Percentiles rank a stretch among this genome's conserved stretches.
Conservation (phyloP, 257 asterid genomes). For the Solanum paucissectum region DNA sequence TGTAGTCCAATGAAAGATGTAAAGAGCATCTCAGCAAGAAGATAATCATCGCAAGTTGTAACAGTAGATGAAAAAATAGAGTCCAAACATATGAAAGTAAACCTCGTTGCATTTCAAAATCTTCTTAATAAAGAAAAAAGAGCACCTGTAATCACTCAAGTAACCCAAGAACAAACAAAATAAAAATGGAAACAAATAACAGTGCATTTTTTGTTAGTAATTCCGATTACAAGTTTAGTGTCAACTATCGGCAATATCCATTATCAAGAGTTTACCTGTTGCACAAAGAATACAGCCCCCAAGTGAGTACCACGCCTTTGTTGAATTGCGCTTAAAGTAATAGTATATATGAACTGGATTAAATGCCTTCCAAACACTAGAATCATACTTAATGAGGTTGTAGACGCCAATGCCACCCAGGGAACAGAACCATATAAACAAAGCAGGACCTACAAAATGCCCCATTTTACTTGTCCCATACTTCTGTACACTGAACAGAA, state of each 20-base stretch:
- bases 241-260: background rate
- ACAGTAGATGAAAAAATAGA: background rate
- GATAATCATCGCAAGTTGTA: background rate
- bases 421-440: slow-evolving; percentile 94
- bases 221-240: background rate
- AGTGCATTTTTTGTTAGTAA: background rate
- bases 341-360: slow-evolving; percentile 81
- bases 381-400: slow-evolving; percentile 81
- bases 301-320: slow-evolving; percentile 85
- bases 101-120: background rate
- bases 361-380: slow-evolving; percentile 65
- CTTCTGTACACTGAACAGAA: slow-evolving; percentile 86
- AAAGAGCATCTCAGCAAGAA: background rate
- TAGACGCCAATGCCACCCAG: slow-evolving; percentile 89
- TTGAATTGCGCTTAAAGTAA: slow-evolving; percentile 69
- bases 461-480: slow-evolving; percentile 97
- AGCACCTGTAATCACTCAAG: background rate
- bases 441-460: slow-evolving; percentile 87
- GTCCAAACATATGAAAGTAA: background rate
- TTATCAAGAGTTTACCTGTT: slow-evolving; percentile 48
- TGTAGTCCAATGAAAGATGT: background rate
- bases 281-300: slow-evolving; percentile 96
- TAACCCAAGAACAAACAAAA: background rate
- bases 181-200: background rate
- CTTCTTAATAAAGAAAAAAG: background rate